Evolutionary conservation across 1,284 basidiomycete species (phyloP), one percentile per base, ranked within the genome.

Genomic region (Porodaedalea pini): DNA sequence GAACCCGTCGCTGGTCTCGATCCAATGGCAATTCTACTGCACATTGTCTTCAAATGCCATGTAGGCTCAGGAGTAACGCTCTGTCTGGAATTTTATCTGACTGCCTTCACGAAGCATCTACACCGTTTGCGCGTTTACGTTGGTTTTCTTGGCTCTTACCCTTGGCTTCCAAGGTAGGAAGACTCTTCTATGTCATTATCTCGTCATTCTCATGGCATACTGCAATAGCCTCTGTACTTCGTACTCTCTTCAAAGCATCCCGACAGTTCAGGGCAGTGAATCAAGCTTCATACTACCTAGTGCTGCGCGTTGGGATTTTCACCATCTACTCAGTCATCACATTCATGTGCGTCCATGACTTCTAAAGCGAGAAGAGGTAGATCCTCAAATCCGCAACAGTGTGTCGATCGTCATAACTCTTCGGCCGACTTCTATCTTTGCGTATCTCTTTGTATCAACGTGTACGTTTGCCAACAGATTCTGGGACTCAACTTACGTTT

Each of bases 1-100:
- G 21, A 37, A 56, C 27, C 54, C 54, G 11, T 37, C 31, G n/a
- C 43, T n/a, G 11, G 58, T 60, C 15, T 56, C 58, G 13, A 60
- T 51, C 11, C 21, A 52, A 49, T 60, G 54, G 49, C 21, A 39
- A 7, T 60, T 60, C 49, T 60, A 60, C 25, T 60, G 58, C 58
- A 60, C 58, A 15, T 5, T 60, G n/a, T 23, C 32, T 11, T 60
- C 58, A 8, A 51, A 34, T 31, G 50, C 31, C 37, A 36, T 60
- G 58, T 60, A 51, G 7, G 58, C 39, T 21, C 13, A 21, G 29
- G n/a, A n/a, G 21, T 54, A 36, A 27, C 6, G 10, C 29, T 32
- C 15, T 36, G n/a, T 31, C 44, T 57, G 48, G 17, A 32, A n/a
- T n/a, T 4, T 21, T 44, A n/a, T 8, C 23, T 47, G 10, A 47